Evolutionary conservation across 2,329 filamentous ascomycete genomes (phyloP), one percentile per base, ranked within the genome.

Genomic region (Huntiella bhutanensis): DNA sequence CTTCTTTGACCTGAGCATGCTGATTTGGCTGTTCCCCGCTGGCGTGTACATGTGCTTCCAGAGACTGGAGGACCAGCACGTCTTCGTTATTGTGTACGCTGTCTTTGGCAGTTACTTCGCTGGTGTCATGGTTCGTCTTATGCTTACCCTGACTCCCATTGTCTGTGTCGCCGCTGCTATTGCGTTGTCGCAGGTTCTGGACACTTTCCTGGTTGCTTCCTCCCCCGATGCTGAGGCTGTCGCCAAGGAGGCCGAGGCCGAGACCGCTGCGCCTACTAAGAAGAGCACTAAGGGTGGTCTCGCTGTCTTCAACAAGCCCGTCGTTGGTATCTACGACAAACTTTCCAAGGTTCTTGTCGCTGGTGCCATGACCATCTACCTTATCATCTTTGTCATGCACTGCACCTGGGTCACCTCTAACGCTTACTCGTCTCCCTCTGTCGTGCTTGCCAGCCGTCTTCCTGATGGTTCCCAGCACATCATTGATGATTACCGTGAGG

Each of bases 361-460:
- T 19, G 74, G 69, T 38, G 73, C 76, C 42, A 73, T 87, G 58
- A 75, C 77, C 8, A 62, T 83, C 34, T 98, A 94, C 60, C 74
- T 98, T 5, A 64, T 96, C 51, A 71, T 98, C 51, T 98, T 98
- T 59, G 91, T 98, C 48, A 73, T 88, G 45, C 91, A 98, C 69
- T 98, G 91, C 66, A 98, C 91, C 8, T 98, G 92, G 91, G 91
- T 98, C 45, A 98, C 91, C 12, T 96, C 91, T 4, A 96, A 96
- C 58, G 92, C 91, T 17, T 98, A 98, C 66, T 96, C 91, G 5
- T 98, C 91, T 19, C 91, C 91, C 4, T 98, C 91, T 0, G 91
- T 98, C 44, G 91, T 98, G 28, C 69, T 98, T 56, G 91, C 91
- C 16, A 95, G 87, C 59, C 77, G 78, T 54, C 71, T 94, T 65